phyloP scores from a whole-genome alignment of 495 filamentous ascomycete species.

The Xylaria telfairii region DNA sequence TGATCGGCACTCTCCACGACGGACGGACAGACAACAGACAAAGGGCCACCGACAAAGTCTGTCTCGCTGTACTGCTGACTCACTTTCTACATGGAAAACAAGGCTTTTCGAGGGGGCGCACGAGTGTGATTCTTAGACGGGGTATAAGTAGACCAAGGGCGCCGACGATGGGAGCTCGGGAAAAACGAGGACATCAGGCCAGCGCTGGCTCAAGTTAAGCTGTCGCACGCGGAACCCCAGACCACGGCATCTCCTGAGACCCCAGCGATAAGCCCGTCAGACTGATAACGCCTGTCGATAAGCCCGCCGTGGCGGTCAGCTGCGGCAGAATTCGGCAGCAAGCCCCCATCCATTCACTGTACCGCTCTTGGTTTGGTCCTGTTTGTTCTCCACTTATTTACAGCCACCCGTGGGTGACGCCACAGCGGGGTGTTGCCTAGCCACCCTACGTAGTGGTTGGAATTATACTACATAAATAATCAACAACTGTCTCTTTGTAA shows the following conservation, averaged over 20 bases:
- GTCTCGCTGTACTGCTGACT: slow-evolving; percentile 9
- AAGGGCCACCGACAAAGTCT: background rate
- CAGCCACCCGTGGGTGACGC: too few relatives aligned
- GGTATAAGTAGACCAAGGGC: background rate
- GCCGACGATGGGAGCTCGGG: slow-evolving; percentile 2
- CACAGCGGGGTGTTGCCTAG: too few relatives aligned
- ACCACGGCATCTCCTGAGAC: slow-evolving; percentile 20
- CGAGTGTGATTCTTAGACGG: background rate
- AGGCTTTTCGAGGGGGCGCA: background rate
- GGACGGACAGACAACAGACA: background rate
- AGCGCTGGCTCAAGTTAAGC: slow-evolving; percentile 20
- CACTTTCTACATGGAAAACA: slow-evolving; percentile 39
- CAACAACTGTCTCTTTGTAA: too few relatives aligned
- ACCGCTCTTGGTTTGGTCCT: slow-evolving; percentile 17
- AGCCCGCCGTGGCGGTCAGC: background rate
- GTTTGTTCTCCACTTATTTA: background rate
- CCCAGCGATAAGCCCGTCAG: slow-evolving; percentile 23
- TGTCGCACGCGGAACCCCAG: slow-evolving; percentile 24
- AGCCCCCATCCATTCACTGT: background rate
- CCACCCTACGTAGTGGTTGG: too few relatives aligned
- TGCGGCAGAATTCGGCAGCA: slow-evolving; percentile 1
- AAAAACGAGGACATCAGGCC: slow-evolving; percentile 23
- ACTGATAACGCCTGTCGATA: background rate
- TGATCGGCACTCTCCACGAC: background rate
- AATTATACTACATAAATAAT: too few relatives aligned